A percentile compares a stretch with the other conserved stretches of the same genome.
Conservation (phyloP, 2,329 filamentous ascomycete species). For the Trichophyton simii region DNA sequence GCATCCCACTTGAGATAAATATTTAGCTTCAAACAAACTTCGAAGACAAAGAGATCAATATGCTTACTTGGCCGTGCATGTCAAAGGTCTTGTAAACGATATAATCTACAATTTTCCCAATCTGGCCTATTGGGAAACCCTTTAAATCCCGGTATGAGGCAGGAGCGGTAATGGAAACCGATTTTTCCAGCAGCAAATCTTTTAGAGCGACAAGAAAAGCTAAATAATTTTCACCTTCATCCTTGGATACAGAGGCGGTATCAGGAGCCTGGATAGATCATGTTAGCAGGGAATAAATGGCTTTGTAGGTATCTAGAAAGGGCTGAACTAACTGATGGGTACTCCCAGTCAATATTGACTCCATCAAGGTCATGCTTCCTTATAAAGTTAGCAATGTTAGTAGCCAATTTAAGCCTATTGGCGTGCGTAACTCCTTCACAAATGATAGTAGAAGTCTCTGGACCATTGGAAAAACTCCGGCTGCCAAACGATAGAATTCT, state of each 20-base stretch:
- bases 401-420: constrained; percentile 30
- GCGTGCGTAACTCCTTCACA: constrained; percentile 22
- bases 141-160: constrained; percentile 23
- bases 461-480: constrained; percentile 31
- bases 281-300: constrained; percentile 14
- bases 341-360: constrained; percentile 27
- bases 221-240: constrained; percentile 25
- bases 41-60: neutral
- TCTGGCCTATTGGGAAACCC: constrained; percentile 18
- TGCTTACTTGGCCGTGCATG: constrained; percentile 15
- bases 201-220: constrained; percentile 18
- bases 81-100: constrained; percentile 30
- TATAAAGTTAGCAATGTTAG: constrained; percentile 30
- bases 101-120: constrained; percentile 19
- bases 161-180: constrained; percentile 18
- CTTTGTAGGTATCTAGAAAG: neutral
- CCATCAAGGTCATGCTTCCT: constrained; percentile 31
- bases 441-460: constrained; percentile 28
- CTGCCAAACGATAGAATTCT: constrained; percentile 23
- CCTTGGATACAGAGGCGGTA: constrained; percentile 9
- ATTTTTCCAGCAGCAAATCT: constrained; percentile 10
- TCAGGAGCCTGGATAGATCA: constrained; percentile 16
- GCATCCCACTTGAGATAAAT: neutral
- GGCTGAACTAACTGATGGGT: constrained; percentile 21
- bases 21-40: neutral